A percentile compares a stretch with the other conserved stretches of the same genome.
Evolutionary conservation across 2,329 filamentous ascomycete genomes (phyloP).

Genomic region (Fusarium mangiferae): DNA sequence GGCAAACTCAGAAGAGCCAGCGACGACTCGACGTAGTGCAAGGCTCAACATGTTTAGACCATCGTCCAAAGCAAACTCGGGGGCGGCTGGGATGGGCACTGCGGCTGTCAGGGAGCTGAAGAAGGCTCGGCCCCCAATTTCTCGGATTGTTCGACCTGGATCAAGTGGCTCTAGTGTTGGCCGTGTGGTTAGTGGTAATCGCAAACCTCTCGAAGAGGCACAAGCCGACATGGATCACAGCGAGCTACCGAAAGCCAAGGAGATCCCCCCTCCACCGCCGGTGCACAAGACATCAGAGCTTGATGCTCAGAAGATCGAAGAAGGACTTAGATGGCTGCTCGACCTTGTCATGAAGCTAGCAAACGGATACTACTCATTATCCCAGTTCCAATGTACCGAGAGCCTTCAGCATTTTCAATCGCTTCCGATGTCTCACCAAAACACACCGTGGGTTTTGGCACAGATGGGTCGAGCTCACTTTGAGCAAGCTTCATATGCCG

Average conservation of each 20-base stretch:
- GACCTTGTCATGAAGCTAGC: slow-evolving; percentile 86
- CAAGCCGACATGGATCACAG: slow-evolving; percentile 75
- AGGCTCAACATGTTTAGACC: slow-evolving; percentile 76
- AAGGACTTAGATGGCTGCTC: slow-evolving; percentile 79
- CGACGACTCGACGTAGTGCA: slow-evolving; percentile 71
- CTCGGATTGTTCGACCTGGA: slow-evolving; percentile 72
- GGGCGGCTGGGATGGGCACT: slow-evolving; percentile 65
- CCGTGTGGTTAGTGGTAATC: slow-evolving; percentile 88
- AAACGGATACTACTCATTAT: slow-evolving; percentile 79
- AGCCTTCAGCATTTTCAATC: slow-evolving; percentile 79
- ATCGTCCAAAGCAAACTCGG: slow-evolving; percentile 72
- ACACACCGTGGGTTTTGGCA: slow-evolving; percentile 92
- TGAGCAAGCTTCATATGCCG: slow-evolving; percentile 85
- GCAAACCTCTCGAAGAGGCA: slow-evolving; percentile 77
- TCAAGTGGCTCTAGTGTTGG: slow-evolving; percentile 78
- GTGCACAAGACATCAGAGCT: slow-evolving; percentile 55
- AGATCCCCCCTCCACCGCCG: slow-evolving; percentile 51
- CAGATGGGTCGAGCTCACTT: slow-evolving; percentile 92
- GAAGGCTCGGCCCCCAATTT: slow-evolving; percentile 81
- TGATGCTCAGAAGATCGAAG: slow-evolving; percentile 74
- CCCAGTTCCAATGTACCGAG: slow-evolving; percentile 81
- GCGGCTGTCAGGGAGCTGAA: slow-evolving; percentile 77
- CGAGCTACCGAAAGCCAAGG: slow-evolving; percentile 63
- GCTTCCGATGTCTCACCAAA: slow-evolving; percentile 79
- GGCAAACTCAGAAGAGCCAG: slow-evolving; percentile 67